Evolutionary conservation across 2,329 filamentous ascomycete genomes (phyloP).

Genomic region (Paecilomyces dactylethromorphus): DNA sequence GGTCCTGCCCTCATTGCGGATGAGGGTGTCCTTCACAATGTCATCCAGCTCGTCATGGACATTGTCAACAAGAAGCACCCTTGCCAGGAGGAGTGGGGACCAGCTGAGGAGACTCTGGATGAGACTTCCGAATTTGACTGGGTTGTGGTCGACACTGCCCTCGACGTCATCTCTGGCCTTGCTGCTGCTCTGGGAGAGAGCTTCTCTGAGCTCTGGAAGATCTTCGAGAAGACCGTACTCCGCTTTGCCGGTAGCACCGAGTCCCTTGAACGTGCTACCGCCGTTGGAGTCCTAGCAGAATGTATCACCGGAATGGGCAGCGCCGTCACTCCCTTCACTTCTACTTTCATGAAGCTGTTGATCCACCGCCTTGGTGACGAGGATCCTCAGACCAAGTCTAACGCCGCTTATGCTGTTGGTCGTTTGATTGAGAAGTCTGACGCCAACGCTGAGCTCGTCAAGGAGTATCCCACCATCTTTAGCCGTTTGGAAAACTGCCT

Average conservation of each 20-base stretch:
- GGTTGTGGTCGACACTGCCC: constrained; percentile 88
- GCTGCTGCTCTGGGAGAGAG: constrained; percentile 72
- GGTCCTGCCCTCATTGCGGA: constrained; percentile 78
- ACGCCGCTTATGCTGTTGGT: constrained; percentile 86
- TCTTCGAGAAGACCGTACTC: constrained; percentile 86
- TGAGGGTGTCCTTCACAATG: constrained; percentile 65
- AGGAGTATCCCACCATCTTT: constrained; percentile 71
- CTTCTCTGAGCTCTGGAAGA: constrained; percentile 87
- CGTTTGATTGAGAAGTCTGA: constrained; percentile 76
- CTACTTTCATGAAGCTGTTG: constrained; percentile 68
- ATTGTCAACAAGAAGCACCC: constrained; percentile 87
- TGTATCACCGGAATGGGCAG: constrained; percentile 77
- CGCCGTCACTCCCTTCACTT: constrained; percentile 75
- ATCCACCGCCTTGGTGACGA: constrained; percentile 83
- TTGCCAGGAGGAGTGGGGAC: constrained; percentile 81
- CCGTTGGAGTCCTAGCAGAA: constrained; percentile 88
- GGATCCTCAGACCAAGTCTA: constrained; percentile 87
- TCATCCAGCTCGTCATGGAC: constrained; percentile 66
- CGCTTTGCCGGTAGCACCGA: constrained; percentile 84
- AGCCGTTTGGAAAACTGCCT: constrained; percentile 81
- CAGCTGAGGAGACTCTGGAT: constrained; percentile 64
- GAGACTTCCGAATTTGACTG: constrained; percentile 96
- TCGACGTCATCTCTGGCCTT: constrained; percentile 83
- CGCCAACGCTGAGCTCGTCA: constrained; percentile 65
- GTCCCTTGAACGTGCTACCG: constrained; percentile 78